phyloP scores from a whole-genome alignment of 2,329 filamentous ascomycete species.

The Onygenales sp. region DNA sequence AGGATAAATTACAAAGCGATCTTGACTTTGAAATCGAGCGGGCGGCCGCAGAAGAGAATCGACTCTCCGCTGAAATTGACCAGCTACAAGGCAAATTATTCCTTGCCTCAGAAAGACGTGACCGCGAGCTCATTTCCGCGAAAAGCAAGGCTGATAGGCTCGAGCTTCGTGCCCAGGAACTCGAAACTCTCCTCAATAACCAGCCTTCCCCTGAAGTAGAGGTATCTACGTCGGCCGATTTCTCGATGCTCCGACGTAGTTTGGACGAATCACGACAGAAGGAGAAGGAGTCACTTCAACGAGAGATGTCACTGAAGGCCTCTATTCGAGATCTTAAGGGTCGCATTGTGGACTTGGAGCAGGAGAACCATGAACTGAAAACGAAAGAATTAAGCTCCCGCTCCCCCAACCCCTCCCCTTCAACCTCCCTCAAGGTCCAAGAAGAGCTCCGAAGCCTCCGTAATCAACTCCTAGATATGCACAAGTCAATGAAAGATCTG shows the following conservation, averaged over 20 bases:
- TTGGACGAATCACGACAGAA: constrained; percentile 56
- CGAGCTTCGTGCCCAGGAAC: constrained; percentile 45
- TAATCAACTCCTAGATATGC: constrained; percentile 50
- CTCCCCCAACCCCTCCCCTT: constrained; percentile 45
- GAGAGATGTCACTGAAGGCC: constrained; percentile 56
- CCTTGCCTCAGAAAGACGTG: constrained; percentile 28
- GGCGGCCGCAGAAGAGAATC: constrained; percentile 56
- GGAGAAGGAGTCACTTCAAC: constrained; percentile 55
- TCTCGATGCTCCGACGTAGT: constrained; percentile 54
- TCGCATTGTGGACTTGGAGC: constrained; percentile 57
- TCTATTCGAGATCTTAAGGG: constrained; percentile 54
- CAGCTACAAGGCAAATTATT: constrained; percentile 44
- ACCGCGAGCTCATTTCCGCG: constrained; percentile 41
- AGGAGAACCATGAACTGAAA: constrained; percentile 54
- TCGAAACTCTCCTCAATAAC: constrained; percentile 45
- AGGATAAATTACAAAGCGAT: constrained; percentile 51
- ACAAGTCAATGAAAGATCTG: constrained; percentile 50
- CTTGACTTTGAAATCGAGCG: constrained; percentile 58
- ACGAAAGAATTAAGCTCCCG: constrained; percentile 42
- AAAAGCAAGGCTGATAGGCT: constrained; percentile 56
- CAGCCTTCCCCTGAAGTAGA: constrained; percentile 29
- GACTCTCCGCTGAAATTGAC: constrained; percentile 41
- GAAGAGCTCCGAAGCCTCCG: constrained; percentile 52
- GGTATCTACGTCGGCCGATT: constrained; percentile 33
- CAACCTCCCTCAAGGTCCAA: constrained; percentile 32